Evolutionary conservation across 768 basidiomycete species (phyloP).

Genomic region (Auricularia sp.): DNA sequence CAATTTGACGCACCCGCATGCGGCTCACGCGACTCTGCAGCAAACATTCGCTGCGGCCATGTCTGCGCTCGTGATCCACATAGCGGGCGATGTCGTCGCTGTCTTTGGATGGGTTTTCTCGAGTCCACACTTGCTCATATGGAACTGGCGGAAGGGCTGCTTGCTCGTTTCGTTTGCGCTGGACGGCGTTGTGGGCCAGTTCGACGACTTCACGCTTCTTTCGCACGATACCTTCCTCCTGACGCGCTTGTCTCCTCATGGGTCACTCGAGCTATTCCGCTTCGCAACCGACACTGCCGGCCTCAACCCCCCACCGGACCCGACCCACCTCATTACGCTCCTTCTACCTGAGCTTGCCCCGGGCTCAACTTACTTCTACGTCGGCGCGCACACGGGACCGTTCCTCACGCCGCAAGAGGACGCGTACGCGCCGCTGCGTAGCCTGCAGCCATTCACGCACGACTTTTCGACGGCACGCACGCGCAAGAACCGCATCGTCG

Average conservation of each 20-base stretch:
- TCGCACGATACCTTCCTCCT: constrained; percentile 34
- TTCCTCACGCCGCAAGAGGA: constrained; percentile 12
- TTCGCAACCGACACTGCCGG: constrained; percentile 19
- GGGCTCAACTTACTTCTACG: constrained; percentile 3
- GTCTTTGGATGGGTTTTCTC: constrained; percentile 31
- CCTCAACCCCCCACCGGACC: constrained; percentile 1
- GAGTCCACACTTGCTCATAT: constrained; percentile 30
- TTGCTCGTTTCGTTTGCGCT: constrained; percentile 19
- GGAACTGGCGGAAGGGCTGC: constrained; percentile 43
- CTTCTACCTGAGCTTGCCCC: neutral
- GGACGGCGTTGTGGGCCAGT: constrained; percentile 12
- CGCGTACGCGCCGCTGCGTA: constrained; percentile 9
- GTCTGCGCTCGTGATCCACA: constrained; percentile 32
- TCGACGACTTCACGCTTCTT: constrained; percentile 41
- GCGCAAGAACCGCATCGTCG: neutral
- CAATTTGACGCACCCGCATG: constrained; percentile 33
- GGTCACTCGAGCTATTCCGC: constrained; percentile 35
- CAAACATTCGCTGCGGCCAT: constrained; percentile 17
- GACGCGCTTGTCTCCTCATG: constrained; percentile 24
- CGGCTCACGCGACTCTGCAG: constrained; percentile 20
- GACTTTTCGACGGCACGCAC: neutral
- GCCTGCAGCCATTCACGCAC: neutral
- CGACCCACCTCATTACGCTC: constrained; percentile 5
- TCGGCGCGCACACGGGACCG: constrained; percentile 14
- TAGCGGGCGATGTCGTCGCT: constrained; percentile 45